Conservation (phyloP, 768 basidiomycete genomes). For the Boletus fagicola region DNA sequence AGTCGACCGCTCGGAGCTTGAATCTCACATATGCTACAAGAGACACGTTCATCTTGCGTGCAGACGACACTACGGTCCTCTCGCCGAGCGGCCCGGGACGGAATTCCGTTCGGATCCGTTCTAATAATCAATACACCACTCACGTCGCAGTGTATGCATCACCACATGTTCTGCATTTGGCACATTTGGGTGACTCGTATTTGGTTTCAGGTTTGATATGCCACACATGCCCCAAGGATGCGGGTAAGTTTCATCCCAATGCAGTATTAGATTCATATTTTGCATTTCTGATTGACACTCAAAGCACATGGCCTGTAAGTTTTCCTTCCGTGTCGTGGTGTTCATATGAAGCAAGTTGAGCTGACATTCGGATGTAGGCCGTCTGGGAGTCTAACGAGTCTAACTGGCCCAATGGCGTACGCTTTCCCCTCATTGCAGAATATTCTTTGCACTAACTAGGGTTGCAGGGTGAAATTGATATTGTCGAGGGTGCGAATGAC, state of each 20-base stretch:
- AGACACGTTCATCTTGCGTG: constrained; percentile 35
- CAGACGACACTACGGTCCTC: constrained; percentile 36
- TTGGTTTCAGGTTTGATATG: constrained; percentile 31
- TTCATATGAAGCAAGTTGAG: constrained; percentile 6
- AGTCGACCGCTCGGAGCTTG: constrained; percentile 25
- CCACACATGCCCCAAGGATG: constrained; percentile 39
- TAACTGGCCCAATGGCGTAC: constrained; percentile 28
- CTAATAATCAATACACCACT: constrained; percentile 31
- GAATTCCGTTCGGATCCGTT: constrained; percentile 37
- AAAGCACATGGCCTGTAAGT: constrained; percentile 39
- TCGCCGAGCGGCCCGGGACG: constrained; percentile 30
- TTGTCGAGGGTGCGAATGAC: constrained; percentile 48
- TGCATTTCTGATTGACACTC: not conserved
- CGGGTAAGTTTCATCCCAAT: constrained; percentile 21
- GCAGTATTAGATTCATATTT: not conserved
- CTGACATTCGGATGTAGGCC: constrained; percentile 21
- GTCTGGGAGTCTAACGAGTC: constrained; percentile 28
- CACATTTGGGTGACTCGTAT: not conserved
- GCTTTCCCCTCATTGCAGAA: not conserved
- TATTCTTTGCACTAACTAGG: not conserved
- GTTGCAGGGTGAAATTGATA: constrained; percentile 31
- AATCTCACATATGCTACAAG: constrained; percentile 29
- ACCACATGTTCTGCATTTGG: not conserved
- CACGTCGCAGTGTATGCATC: constrained; percentile 35
- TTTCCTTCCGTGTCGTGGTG: not conserved